Evolutionary conservation across 495 filamentous ascomycete genomes (phyloP).

Genomic region (Cudoniella acicularis): DNA sequence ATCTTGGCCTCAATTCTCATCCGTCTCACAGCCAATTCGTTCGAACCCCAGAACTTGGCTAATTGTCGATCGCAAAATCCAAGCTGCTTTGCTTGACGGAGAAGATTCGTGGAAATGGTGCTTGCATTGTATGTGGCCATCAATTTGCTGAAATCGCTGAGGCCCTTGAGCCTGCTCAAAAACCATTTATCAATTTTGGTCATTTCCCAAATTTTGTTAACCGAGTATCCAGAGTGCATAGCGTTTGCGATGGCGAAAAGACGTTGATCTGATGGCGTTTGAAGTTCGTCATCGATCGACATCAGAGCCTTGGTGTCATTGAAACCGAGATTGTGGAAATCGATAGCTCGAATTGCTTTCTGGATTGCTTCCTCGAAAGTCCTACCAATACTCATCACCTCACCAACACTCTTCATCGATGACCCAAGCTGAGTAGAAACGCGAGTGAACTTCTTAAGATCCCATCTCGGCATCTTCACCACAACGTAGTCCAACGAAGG

Average conservation of each 20-base stretch:
- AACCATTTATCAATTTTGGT: conserved; percentile 99
- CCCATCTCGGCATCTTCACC: conserved; percentile 98
- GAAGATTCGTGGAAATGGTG: conserved; percentile 58
- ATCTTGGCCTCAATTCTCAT: conserved; percentile 81
- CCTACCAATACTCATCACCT: conserved; percentile 96
- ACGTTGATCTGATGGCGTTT: conserved; percentile 96
- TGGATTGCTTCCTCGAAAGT: conserved; percentile 98
- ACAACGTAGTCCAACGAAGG: conserved; percentile 99
- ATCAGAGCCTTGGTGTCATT: conserved; percentile 89
- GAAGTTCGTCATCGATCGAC: conserved; percentile 92
- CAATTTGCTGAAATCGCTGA: conserved; percentile 80
- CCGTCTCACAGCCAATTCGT: conserved; percentile 81
- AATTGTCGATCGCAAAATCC: conserved; percentile 93
- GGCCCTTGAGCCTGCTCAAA: conserved; percentile 79
- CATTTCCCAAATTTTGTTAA: conserved; percentile 96
- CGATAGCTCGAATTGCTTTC: conserved; percentile 92
- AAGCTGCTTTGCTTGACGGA: conserved; percentile 83
- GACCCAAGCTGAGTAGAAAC: conserved; percentile 93
- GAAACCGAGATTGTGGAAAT: conserved; percentile 94
- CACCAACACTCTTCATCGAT: conserved; percentile 99
- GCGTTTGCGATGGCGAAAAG: conserved; percentile 97
- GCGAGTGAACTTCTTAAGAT: conserved; percentile 96
- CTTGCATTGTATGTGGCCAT: conserved; percentile 69
- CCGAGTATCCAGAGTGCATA: conserved; percentile 88
- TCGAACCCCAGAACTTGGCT: conserved; percentile 89